These are phyloP conservation scores for Sugiyamaella boreocaroliniensis DNA, from an alignment of 805 yeast genomes.

Conservation along the genomic window DNA sequence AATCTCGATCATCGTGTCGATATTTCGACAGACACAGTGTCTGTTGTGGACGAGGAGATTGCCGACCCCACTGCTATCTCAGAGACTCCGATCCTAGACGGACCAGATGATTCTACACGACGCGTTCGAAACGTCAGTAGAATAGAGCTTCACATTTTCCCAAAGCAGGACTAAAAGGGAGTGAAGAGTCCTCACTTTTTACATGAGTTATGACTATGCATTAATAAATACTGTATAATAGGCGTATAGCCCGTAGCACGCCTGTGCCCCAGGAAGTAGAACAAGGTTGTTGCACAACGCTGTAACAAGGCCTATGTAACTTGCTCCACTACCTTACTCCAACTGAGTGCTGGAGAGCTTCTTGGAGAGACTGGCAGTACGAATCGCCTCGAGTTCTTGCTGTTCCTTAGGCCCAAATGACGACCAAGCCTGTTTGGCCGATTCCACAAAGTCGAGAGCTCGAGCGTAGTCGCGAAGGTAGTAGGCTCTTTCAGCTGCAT, in stretches of 20 bases:
- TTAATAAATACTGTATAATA: background rate
- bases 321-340: background rate
- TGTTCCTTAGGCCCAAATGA: constrained; percentile 44
- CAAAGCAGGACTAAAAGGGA: background rate
- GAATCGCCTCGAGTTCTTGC: constrained; percentile 44
- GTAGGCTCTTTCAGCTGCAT: constrained; percentile 59
- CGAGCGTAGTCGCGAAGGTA: constrained; percentile 44
- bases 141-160: constrained; percentile 33
- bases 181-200: background rate
- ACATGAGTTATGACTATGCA: background rate
- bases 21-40: constrained; percentile 54
- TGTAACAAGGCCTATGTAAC: no score
- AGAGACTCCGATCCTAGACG: background rate
- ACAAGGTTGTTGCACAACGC: no score
- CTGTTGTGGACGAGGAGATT: constrained; percentile 60
- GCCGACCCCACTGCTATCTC: constrained; percentile 27
- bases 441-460: constrained; percentile 43
- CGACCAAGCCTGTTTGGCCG: constrained; percentile 31
- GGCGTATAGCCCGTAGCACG: no score
- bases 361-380: constrained; percentile 35
- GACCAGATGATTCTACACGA: background rate
- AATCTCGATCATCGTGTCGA: constrained; percentile 49
- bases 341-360: constrained; percentile 5
- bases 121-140: constrained; percentile 36
- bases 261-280: no score